Evolutionary conservation across 2,329 filamentous ascomycete species (phyloP), one percentile per base, ranked within the genome.

Genomic region (Penicillium verrucosum): DNA sequence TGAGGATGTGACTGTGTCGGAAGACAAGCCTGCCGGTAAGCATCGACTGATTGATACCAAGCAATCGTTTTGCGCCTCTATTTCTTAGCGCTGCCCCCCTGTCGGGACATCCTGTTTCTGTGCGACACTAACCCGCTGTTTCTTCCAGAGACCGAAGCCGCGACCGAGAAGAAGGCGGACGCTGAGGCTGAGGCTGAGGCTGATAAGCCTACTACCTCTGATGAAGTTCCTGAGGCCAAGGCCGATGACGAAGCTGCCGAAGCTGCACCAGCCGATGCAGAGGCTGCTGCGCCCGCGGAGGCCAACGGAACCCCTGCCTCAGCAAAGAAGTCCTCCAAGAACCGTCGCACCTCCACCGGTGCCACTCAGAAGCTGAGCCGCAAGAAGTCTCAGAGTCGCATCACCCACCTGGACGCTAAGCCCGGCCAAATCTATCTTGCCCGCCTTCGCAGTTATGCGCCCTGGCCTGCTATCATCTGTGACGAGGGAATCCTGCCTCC

Each of bases 401-500:
- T 89, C 61, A 82, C 82, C 43, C 84, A 91, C 65, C 81, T 90
- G 51, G 85, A 96, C 71, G 92, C 90, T 62, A 82, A 96, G 78
- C 90, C 94, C 5, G 94, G 95, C 65, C 89, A 97, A 68, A 89
- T 92, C 76, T 97, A 89, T 77, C 87, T 96, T 70, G 91, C 95
- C 62, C 90, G 92, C 74, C 86, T 99, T 75, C 96, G 95, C 81
- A 94, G 93, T 58, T 96, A 90, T 75, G 90, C 94, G 32, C 88
- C 90, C 38, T 99, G 94, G 94, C 94, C 94, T 16, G 88, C 91
- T 53, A 89, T 99, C 70, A 86, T 99, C 66, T 94, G 90, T 73
- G 92, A 96, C 71, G 93, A 99, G 74, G 87, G 88, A 60, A 97
- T 99, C 88, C 85, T 99, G 21, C 93, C 94, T 2, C 81, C 86